Evolutionary conservation across 1,284 basidiomycete genomes (phyloP).

Genomic region (Boletellus deceptivus): DNA sequence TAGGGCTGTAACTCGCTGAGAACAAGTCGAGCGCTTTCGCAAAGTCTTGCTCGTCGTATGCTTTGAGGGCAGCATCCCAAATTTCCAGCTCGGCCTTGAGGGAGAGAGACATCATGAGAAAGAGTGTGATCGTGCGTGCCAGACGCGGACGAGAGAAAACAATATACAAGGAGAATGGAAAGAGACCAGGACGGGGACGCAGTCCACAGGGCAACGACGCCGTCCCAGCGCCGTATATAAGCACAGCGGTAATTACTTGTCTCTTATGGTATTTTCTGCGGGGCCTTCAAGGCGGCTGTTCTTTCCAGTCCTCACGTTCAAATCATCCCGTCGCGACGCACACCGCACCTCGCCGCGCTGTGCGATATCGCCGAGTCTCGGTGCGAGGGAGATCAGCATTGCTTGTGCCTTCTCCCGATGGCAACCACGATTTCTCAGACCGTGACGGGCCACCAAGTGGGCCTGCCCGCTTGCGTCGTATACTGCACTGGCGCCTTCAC

Average conservation of each 20-base stretch:
- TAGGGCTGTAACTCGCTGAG: conserved; percentile 44
- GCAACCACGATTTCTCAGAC: no score
- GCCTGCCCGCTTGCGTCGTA: no score
- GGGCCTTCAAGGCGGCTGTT: no score
- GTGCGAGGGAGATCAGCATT: no score
- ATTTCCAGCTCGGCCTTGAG: conserved; percentile 85
- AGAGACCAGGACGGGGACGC: conserved; percentile 18
- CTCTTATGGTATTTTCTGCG: background rate
- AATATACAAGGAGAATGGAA: background rate
- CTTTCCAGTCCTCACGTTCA: no score
- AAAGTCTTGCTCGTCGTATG: conserved; percentile 83
- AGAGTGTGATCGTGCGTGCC: conserved; percentile 22
- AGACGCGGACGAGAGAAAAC: conserved; percentile 17
- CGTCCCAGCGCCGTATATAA: conserved; percentile 2
- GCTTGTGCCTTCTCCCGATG: no score
- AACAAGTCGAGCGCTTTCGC: conserved; percentile 72
- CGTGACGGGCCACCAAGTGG: no score
- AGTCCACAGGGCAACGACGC: conserved; percentile 18
- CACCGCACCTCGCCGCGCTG: no score
- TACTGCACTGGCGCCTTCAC: no score
- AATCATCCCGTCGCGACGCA: no score
- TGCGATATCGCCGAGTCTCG: no score
- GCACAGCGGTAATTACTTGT: background rate
- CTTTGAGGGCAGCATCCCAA: conserved; percentile 81
- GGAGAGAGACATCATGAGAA: conserved; percentile 65